Conservation (phyloP, 331 rosid species). For the Arachis monticola region DNA sequence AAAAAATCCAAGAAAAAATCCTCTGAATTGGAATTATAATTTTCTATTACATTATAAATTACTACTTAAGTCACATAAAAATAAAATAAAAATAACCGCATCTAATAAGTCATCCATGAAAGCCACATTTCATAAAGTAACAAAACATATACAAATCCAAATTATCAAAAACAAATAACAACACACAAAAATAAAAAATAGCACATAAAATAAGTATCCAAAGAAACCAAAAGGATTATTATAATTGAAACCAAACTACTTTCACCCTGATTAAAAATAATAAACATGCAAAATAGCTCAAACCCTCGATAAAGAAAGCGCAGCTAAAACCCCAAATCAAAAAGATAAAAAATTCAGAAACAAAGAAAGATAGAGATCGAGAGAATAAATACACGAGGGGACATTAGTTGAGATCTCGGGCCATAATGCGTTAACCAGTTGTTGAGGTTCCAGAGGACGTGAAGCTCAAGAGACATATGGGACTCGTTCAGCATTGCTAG, state of each 20-base stretch:
- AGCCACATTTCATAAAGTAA: no score
- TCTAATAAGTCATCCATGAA: no score
- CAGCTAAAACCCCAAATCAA: slow-evolving; percentile 38
- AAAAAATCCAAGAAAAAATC: neutral
- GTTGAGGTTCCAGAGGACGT: slow-evolving; percentile 94
- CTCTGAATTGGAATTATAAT: no score
- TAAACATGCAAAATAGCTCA: neutral
- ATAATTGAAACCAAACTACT: slow-evolving; percentile 1
- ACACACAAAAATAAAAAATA: no score
- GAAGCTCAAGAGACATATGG: slow-evolving; percentile 83
- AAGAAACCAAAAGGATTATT: slow-evolving; percentile 8
- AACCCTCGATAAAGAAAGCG: slow-evolving; percentile 18
- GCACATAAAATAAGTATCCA: no score
- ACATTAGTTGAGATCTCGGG: slow-evolving; percentile 99
- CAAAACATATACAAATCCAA: no score
- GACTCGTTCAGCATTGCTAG: slow-evolving; percentile 93
- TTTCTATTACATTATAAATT: no score
- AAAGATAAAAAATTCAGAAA: neutral
- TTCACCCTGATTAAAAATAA: neutral
- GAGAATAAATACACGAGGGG: slow-evolving; percentile 67
- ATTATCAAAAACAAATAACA: no score
- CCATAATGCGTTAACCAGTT: slow-evolving; percentile 90
- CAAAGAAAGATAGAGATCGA: slow-evolving; percentile 12
- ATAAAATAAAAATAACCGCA: no score
- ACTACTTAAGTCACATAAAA: no score